Conservation (phyloP, 1,284 basidiomycete genomes). For the Caloboletus firmus region DNA sequence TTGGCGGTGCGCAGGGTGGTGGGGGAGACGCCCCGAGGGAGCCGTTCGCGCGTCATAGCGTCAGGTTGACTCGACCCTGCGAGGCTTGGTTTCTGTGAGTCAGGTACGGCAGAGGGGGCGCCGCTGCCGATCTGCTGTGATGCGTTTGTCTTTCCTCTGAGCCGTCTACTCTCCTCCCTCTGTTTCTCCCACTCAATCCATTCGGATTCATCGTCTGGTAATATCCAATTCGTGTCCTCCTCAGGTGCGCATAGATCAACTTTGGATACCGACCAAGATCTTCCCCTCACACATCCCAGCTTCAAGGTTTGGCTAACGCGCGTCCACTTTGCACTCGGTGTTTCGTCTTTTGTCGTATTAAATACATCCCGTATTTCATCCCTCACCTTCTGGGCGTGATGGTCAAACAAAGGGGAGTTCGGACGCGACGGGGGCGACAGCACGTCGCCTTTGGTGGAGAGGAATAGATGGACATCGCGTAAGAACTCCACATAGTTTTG, state of each 20-base stretch:
- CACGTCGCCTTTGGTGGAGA: conserved; percentile 33
- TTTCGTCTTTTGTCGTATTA: conserved; percentile 9
- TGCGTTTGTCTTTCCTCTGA: conserved; percentile 19
- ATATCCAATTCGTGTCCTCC: conserved; percentile 29
- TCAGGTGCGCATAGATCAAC: conserved; percentile 3
- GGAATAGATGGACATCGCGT: conserved; percentile 35
- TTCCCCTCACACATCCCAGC: conserved; percentile 35
- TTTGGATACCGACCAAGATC: conserved; percentile 13
- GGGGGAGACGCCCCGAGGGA: conserved; percentile 15
- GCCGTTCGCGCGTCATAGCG: background rate
- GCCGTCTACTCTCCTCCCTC: conserved; percentile 20
- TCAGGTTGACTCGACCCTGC: background rate
- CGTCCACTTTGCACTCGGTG: conserved; percentile 26
- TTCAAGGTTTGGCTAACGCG: conserved; percentile 29
- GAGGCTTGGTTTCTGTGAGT: conserved; percentile 8
- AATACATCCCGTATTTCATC: conserved; percentile 23
- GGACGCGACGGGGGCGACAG: conserved; percentile 35
- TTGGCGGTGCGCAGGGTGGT: conserved; percentile 24
- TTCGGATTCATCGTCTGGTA: conserved; percentile 35
- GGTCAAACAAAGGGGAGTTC: conserved; percentile 23
- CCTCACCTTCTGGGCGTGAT: conserved; percentile 26
- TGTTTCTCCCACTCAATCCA: conserved; percentile 37
- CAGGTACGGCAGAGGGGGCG: conserved; percentile 1
- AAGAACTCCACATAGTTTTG: conserved; percentile 28
- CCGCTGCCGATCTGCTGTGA: conserved; percentile 13